Evolutionary conservation across 208 protist genomes (phyloP).

Genomic region (Chromosphaera perkinsii): DNA sequence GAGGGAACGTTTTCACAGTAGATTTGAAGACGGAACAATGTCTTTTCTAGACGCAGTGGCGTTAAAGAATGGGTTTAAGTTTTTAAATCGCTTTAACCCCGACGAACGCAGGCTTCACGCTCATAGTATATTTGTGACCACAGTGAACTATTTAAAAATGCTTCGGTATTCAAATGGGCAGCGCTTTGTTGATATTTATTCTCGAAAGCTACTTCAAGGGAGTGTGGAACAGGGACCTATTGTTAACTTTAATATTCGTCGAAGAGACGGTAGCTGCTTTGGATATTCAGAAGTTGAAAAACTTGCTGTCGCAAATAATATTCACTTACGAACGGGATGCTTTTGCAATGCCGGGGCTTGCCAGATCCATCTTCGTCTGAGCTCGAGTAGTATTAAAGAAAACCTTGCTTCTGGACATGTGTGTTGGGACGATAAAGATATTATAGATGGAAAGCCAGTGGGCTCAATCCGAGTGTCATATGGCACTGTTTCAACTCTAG

Average conservation of each 20-base stretch:
- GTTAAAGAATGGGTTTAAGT: constrained; percentile 46
- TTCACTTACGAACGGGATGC: constrained; percentile 57
- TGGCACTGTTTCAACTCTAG: constrained; percentile 43
- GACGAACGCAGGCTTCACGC: too few relatives aligned
- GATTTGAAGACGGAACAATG: constrained; percentile 60
- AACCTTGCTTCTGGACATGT: constrained; percentile 46
- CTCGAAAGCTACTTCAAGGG: too few relatives aligned
- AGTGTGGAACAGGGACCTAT: constrained; percentile 41
- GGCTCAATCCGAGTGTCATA: constrained; percentile 57
- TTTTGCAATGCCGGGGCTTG: constrained; percentile 72
- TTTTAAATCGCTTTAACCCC: constrained; percentile 13
- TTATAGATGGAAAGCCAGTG: constrained; percentile 59
- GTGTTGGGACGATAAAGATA: constrained; percentile 61
- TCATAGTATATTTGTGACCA: too few relatives aligned
- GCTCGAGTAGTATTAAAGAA: constrained; percentile 26
- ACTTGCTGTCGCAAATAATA: constrained; percentile 41
- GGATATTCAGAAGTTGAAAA: constrained; percentile 52
- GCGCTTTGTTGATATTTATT: too few relatives aligned
- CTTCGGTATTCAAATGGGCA: too few relatives aligned
- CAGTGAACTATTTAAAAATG: too few relatives aligned
- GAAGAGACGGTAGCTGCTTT: constrained; percentile 39
- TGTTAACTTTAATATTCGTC: constrained; percentile 55
- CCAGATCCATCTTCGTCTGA: constrained; percentile 50
- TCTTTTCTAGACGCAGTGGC: constrained; percentile 47
- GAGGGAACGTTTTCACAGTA: constrained; percentile 29